Conservation (phyloP, 1,284 basidiomycete genomes). For the Tilletia caries region DNA sequence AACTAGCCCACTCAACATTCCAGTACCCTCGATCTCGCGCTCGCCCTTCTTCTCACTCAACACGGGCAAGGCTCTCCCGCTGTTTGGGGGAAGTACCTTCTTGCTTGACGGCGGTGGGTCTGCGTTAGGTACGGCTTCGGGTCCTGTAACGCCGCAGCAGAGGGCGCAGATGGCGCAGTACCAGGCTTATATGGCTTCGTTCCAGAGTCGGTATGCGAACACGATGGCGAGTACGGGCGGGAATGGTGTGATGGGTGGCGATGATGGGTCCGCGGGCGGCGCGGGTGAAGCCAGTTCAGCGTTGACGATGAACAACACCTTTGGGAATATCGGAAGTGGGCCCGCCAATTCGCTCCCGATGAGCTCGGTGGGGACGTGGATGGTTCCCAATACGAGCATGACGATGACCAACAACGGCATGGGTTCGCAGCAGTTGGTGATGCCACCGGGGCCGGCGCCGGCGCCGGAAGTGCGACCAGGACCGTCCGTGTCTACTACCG, state of each 20-base stretch:
- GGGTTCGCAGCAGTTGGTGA: too few species aligned
- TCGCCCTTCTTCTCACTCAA: constrained; percentile 6
- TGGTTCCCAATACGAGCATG: constrained; percentile 1
- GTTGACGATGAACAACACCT: neutral
- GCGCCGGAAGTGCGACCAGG: too few species aligned
- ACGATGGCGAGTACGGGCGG: neutral
- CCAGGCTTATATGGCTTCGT: constrained; percentile 7
- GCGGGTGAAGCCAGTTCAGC: neutral
- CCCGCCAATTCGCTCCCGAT: neutral
- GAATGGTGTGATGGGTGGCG: neutral
- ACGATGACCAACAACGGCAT: too few species aligned
- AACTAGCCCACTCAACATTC: neutral
- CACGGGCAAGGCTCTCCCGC: neutral
- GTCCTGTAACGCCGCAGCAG: constrained; percentile 5
- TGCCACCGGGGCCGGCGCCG: too few species aligned
- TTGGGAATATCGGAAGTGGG: neutral
- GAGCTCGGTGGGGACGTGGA: constrained; percentile 8
- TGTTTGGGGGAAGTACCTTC: neutral
- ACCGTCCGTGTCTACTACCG: too few species aligned
- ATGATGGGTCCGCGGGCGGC: neutral
- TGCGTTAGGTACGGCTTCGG: neutral
- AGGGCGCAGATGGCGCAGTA: constrained; percentile 7
- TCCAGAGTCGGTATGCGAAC: constrained; percentile 12
- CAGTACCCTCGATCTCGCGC: neutral
- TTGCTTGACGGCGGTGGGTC: constrained; percentile 3